A percentile compares a stretch with the other conserved stretches of the same genome.
Evolutionary conservation across 164 flowering plant genomes (phyloP).

Genomic region (Liquidambar formosana): DNA sequence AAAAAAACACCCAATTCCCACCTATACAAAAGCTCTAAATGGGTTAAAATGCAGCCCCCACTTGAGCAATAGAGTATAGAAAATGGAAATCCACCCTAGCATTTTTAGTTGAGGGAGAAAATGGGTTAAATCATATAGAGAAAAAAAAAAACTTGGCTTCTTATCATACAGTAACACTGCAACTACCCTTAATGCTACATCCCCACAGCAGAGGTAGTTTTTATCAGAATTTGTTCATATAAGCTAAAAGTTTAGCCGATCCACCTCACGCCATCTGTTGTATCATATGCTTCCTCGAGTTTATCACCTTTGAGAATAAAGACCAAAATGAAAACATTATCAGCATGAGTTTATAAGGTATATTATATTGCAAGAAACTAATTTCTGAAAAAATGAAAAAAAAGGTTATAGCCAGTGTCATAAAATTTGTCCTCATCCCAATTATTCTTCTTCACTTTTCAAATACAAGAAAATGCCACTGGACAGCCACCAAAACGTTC

Average conservation of each 20-base stretch:
- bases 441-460: neutral
- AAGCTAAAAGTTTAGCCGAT: neutral
- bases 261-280: constrained; percentile 37
- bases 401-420: neutral
- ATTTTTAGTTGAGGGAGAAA: neutral
- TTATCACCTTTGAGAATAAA: no score
- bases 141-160: neutral
- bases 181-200: neutral
- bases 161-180: neutral
- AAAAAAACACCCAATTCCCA: no score
- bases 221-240: neutral
- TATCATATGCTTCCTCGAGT: constrained; percentile 27
- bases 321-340: no score
- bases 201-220: no score
- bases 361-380: neutral
- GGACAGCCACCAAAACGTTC: no score
- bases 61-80: neutral
- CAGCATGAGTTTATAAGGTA: neutral
- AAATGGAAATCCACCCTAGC: no score
- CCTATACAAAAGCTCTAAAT: no score
- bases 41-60: neutral
- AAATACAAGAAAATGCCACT: neutral
- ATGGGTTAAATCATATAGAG: no score
- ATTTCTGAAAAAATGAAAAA: neutral
- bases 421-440: neutral